Evolutionary conservation across 2,329 filamentous ascomycete genomes (phyloP).

Genomic region (Fonsecaea pugnacius): DNA sequence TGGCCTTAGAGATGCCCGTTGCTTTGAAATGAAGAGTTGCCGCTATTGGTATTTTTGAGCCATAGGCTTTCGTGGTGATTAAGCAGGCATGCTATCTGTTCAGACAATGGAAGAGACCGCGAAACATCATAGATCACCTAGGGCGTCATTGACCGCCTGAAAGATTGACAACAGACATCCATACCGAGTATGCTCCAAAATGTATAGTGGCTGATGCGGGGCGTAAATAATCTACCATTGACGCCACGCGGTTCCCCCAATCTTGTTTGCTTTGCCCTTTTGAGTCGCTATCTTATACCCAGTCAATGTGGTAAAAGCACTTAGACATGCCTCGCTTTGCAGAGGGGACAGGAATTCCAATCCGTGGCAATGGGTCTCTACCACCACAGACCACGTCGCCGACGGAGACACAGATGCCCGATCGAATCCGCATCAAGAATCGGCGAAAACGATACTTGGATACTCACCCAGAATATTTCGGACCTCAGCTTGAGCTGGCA

Average conservation of each 20-base stretch:
- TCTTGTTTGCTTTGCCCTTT: not conserved
- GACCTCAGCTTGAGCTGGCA: conserved; percentile 64
- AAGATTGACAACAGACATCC: too few species aligned
- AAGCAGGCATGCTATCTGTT: too few species aligned
- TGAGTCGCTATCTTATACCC: not conserved
- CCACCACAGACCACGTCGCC: conserved; percentile 1
- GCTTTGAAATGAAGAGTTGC: too few species aligned
- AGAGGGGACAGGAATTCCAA: conserved; percentile 27
- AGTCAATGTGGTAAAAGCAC: not conserved
- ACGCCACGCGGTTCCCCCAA: not conserved
- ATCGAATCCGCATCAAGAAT: conserved; percentile 68
- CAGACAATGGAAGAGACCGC: too few species aligned
- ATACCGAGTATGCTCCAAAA: too few species aligned
- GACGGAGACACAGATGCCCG: conserved; percentile 20
- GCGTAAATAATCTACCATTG: not conserved
- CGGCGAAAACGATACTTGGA: conserved; percentile 77
- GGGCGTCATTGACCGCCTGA: too few species aligned
- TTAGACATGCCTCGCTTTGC: conserved; percentile 27
- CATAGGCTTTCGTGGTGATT: too few species aligned
- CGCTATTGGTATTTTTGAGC: too few species aligned
- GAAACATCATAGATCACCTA: too few species aligned
- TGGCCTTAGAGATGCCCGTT: too few species aligned
- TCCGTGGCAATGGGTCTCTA: conserved; percentile 22
- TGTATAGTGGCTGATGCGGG: too few species aligned
- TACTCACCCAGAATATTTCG: conserved; percentile 73